phyloP scores from a whole-genome alignment of 2,329 filamentous ascomycete genomes.

The Thelonectria discophora region DNA sequence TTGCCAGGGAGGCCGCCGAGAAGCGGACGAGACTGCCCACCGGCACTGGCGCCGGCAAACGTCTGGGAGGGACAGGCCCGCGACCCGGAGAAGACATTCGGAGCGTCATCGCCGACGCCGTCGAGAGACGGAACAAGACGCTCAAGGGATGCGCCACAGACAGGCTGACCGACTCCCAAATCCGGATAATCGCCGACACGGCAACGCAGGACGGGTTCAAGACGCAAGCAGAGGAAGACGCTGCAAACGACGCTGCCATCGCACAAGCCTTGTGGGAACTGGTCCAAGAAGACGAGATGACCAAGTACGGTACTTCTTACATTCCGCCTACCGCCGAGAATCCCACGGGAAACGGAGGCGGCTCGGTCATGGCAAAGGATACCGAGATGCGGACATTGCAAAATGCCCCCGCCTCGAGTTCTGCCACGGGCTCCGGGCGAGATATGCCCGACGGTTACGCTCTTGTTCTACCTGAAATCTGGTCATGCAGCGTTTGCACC shows the following conservation, averaged over 20 bases:
- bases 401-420: slow-evolving; percentile 14
- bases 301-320: slow-evolving; percentile 64
- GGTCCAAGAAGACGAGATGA: slow-evolving; percentile 78
- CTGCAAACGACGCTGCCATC: slow-evolving; percentile 88
- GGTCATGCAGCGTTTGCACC: slow-evolving; percentile 66
- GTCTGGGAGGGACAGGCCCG: slow-evolving; percentile 70
- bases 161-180: slow-evolving; percentile 70
- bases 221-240: slow-evolving; percentile 86
- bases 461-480: slow-evolving; percentile 44
- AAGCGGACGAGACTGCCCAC: slow-evolving; percentile 66
- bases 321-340: slow-evolving; percentile 59
- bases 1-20: slow-evolving; percentile 79
- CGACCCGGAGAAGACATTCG: slow-evolving; percentile 73
- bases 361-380: slow-evolving; percentile 42
- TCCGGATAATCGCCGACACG: slow-evolving; percentile 69
- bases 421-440: background rate
- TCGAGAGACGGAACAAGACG: slow-evolving; percentile 71
- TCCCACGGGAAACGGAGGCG: slow-evolving; percentile 57
- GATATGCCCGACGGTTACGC: slow-evolving; percentile 3
- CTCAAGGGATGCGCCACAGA: slow-evolving; percentile 80
- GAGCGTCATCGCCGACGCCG: slow-evolving; percentile 75
- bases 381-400: slow-evolving; percentile 18
- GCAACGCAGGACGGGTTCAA: slow-evolving; percentile 78
- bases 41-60: slow-evolving; percentile 75
- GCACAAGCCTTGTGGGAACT: slow-evolving; percentile 86